Percentiles rank a stretch among this genome's conserved stretches.
Conservation (phyloP, 345 rosid species). For the Combretum micranthum region DNA sequence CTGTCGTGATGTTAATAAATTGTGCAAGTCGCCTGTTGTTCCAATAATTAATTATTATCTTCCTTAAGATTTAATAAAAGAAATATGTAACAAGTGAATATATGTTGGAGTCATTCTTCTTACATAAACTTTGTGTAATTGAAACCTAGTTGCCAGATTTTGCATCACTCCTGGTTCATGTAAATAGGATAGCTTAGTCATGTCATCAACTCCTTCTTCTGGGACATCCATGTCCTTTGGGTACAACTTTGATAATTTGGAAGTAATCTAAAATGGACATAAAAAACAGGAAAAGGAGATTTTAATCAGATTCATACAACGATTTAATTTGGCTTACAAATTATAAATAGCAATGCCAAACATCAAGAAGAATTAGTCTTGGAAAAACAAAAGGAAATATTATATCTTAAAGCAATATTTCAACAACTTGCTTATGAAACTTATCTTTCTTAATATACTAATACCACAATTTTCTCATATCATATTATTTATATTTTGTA, state of each 20-base stretch:
- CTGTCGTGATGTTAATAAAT: conserved; percentile 41
- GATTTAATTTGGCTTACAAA: neutral
- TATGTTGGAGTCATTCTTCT: conserved; percentile 19
- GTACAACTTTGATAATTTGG: conserved; percentile 42
- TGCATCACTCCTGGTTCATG: conserved; percentile 86
- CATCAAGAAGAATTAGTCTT: too few species aligned
- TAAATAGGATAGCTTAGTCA: conserved; percentile 73
- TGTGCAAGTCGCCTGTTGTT: conserved; percentile 17
- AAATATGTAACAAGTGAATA: conserved; percentile 11
- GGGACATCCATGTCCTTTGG: conserved; percentile 63
- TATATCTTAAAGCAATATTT: too few species aligned
- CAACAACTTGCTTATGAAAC: too few species aligned
- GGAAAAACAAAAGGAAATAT: too few species aligned
- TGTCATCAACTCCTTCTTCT: conserved; percentile 79
- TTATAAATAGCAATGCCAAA: too few species aligned
- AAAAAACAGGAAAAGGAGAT: neutral
- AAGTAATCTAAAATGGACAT: conserved; percentile 34
- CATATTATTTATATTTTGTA: too few species aligned
- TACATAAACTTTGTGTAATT: conserved; percentile 65
- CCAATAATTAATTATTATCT: conserved; percentile 12
- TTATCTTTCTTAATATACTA: too few species aligned
- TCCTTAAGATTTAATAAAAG: conserved; percentile 13
- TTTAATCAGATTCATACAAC: neutral
- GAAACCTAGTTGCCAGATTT: conserved; percentile 58
- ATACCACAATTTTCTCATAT: too few species aligned